phyloP scores from a whole-genome alignment of 2,329 filamentous ascomycete species.

The Trichoderma sp. region DNA sequence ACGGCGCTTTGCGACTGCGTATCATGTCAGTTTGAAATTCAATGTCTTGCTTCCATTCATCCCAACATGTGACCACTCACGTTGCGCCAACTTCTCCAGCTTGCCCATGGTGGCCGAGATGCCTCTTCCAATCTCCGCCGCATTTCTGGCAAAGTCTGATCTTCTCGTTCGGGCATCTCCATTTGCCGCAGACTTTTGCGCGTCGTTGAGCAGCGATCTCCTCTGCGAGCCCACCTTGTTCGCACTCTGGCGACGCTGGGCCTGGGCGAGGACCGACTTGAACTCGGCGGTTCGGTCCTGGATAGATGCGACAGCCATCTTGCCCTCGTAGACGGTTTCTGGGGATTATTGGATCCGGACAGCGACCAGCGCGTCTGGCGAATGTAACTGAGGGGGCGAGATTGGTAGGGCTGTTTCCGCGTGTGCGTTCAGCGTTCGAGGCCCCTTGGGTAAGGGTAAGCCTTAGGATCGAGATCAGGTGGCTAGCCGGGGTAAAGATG shows the following conservation, averaged over 20 bases:
- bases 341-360: constrained; percentile 25
- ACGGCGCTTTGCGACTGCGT: constrained; percentile 83
- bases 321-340: constrained; percentile 4
- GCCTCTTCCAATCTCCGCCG: constrained; percentile 86
- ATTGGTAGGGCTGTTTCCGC: not conserved
- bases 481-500: not conserved
- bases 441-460: not conserved
- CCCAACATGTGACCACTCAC: constrained; percentile 46
- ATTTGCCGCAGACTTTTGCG: constrained; percentile 66
- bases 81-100: constrained; percentile 86
- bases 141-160: constrained; percentile 90
- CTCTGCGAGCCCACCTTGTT: constrained; percentile 78
- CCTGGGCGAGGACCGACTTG: constrained; percentile 83
- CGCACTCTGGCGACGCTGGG: constrained; percentile 75
- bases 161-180: constrained; percentile 59
- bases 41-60: not conserved
- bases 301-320: constrained; percentile 72
- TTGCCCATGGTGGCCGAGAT: constrained; percentile 94
- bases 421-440: not conserved
- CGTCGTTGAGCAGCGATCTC: constrained; percentile 74
- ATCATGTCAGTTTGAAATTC: constrained; percentile 20
- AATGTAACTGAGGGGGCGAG: not conserved
- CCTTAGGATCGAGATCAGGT: not conserved
- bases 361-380: constrained; percentile 40
- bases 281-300: constrained; percentile 98